Evolutionary conservation across 257 asterid species (phyloP).

Genomic region (Haberlea rhodopensis): DNA sequence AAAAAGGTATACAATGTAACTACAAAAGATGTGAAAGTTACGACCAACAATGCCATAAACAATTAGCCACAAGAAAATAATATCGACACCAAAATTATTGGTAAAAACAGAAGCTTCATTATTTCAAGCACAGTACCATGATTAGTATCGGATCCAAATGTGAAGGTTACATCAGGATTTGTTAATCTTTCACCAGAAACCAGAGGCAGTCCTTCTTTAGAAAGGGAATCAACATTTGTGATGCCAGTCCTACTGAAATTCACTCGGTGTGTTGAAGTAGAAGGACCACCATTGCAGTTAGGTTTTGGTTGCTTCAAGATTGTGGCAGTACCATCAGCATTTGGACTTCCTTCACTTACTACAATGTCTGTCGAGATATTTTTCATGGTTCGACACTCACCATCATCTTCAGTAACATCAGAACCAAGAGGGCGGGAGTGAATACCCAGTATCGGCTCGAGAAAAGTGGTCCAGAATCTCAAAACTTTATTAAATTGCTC

Average conservation of each 20-base stretch:
- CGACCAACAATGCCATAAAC: slow-evolving; percentile 8
- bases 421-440: slow-evolving; percentile 50
- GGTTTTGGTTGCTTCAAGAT: slow-evolving; percentile 52
- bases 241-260: slow-evolving; percentile 45
- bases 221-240: slow-evolving; percentile 40
- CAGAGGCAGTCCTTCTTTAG: slow-evolving; percentile 45
- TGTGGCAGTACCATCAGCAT: slow-evolving; percentile 38
- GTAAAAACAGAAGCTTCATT: slow-evolving; percentile 15
- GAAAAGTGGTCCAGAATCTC: slow-evolving; percentile 83
- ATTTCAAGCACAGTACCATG: slow-evolving; percentile 41
- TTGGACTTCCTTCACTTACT: slow-evolving; percentile 70
- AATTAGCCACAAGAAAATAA: background rate
- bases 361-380: slow-evolving; percentile 26
- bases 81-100: background rate
- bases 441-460: slow-evolving; percentile 83
- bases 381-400: slow-evolving; percentile 30
- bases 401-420: slow-evolving; percentile 52
- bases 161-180: slow-evolving; percentile 38
- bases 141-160: slow-evolving; percentile 43
- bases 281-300: slow-evolving; percentile 56
- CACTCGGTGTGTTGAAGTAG: slow-evolving; percentile 43
- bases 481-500: slow-evolving; percentile 78
- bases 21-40: background rate
- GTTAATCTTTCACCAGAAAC: slow-evolving; percentile 50
- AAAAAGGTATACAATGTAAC: background rate